Conservation (phyloP, 2,329 filamentous ascomycete species). For the Nigrospora sphaerica region DNA sequence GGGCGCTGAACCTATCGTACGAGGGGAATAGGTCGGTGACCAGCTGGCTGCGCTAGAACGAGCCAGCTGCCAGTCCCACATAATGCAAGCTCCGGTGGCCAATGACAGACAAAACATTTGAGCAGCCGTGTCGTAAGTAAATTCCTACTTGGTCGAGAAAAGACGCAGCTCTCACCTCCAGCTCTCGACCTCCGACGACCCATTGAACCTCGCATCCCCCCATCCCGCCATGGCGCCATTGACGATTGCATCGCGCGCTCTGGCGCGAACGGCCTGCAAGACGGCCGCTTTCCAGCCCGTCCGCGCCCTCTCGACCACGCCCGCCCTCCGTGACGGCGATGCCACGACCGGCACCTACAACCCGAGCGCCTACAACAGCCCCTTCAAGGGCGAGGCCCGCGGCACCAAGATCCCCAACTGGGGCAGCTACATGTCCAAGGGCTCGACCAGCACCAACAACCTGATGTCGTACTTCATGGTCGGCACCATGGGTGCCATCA, state of each 20-base stretch:
- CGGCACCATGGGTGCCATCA: constrained; percentile 85
- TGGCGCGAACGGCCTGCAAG: constrained; percentile 51
- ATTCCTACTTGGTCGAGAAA: no score
- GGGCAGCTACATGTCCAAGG: constrained; percentile 74
- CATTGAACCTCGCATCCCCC: constrained; percentile 5
- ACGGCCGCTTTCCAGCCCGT: constrained; percentile 14
- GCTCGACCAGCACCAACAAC: constrained; percentile 65
- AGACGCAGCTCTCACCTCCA: no score
- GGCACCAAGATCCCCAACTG: constrained; percentile 79
- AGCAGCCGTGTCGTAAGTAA: no score
- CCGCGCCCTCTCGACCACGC: constrained; percentile 50
- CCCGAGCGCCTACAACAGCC: constrained; percentile 43
- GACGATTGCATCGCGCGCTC: constrained; percentile 59
- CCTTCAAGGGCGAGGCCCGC: constrained; percentile 54
- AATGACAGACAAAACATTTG: no score
- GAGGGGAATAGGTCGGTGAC: no score
- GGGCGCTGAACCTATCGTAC: no score
- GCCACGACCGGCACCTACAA: constrained; percentile 25
- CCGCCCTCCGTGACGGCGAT: constrained; percentile 32
- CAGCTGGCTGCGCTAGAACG: no score
- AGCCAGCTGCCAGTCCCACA: no score
- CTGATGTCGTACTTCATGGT: constrained; percentile 98
- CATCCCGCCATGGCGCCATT: constrained; percentile 57
- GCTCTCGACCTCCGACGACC: background rate
- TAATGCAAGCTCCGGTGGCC: no score